Percentiles rank a stretch among this genome's conserved stretches.
Conservation (phyloP, 345 rosid species). For the Murraya koenigii region DNA sequence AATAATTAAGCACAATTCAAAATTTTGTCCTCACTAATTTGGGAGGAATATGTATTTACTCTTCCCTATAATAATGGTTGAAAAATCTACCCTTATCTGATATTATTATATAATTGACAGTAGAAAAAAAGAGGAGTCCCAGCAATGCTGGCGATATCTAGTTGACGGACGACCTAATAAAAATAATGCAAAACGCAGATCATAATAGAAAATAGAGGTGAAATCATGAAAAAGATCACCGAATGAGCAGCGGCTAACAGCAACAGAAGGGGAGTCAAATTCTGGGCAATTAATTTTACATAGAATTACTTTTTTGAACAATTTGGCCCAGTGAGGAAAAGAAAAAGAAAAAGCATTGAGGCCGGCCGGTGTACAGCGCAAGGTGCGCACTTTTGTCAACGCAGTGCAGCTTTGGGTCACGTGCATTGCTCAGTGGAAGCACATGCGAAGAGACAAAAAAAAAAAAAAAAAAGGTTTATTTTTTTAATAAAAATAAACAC, state of each 20-base stretch:
- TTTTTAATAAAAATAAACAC: background rate
- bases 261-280: background rate
- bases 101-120: no score
- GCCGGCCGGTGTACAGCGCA: conserved; percentile 12
- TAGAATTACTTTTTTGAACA: no score
- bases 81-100: no score
- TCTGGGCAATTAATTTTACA: background rate
- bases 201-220: background rate
- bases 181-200: background rate
- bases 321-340: background rate
- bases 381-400: conserved; percentile 35
- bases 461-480: background rate
- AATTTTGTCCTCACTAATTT: no score
- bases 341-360: background rate
- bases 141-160: no score
- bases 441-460: conserved; percentile 25
- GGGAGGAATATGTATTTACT: no score
- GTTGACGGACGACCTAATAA: no score
- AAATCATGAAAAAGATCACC: background rate
- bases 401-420: conserved; percentile 32
- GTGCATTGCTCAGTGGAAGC: conserved; percentile 30
- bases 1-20: no score
- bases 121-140: no score
- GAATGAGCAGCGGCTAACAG: background rate
- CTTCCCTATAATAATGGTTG: no score